A percentile compares a stretch with the other conserved stretches of the same genome.
These are phyloP conservation scores for Dactylonectria estremocensis DNA, from an alignment of 2,329 filamentous ascomycete species.

Conservation along the genomic window DNA sequence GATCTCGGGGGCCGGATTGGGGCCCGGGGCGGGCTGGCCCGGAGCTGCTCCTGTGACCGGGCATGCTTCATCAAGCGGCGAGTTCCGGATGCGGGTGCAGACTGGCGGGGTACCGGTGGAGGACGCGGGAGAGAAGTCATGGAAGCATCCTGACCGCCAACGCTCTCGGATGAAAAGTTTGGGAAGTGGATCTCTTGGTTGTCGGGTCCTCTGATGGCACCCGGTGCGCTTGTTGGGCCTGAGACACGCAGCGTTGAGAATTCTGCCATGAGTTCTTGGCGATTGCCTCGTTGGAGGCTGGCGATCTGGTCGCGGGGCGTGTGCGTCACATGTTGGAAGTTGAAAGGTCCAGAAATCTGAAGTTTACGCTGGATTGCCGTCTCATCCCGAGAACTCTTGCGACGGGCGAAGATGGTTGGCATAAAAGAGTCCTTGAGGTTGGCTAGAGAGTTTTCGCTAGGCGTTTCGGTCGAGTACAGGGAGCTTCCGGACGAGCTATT, in stretches of 20 bases:
- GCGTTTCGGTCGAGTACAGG: conserved; percentile 62
- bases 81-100: conserved; percentile 45
- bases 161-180: conserved; percentile 59
- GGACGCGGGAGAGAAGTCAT: conserved; percentile 26
- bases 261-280: conserved; percentile 60
- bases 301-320: conserved; percentile 66
- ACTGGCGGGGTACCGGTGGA: conserved; percentile 34
- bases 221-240: conserved; percentile 35
- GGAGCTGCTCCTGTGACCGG: conserved; percentile 67
- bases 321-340: conserved; percentile 77
- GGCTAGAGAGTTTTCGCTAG: conserved; percentile 52
- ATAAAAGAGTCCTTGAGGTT: conserved; percentile 62
- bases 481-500: conserved; percentile 65
- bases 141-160: conserved; percentile 33
- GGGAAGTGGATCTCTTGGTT: conserved; percentile 62
- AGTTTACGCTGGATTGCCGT: conserved; percentile 56
- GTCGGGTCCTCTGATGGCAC: conserved; percentile 44
- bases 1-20: conserved; percentile 60
- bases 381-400: conserved; percentile 59
- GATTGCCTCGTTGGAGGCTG: conserved; percentile 57
- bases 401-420: conserved; percentile 66
- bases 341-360: conserved; percentile 75
- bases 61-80: conserved; percentile 59
- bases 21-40: conserved; percentile 62
- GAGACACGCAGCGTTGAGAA: conserved; percentile 58